A percentile compares a stretch with the other conserved stretches of the same genome.
Evolutionary conservation across 768 basidiomycete species (phyloP).

Genomic region (Tylopilus vinaceipallidus): DNA sequence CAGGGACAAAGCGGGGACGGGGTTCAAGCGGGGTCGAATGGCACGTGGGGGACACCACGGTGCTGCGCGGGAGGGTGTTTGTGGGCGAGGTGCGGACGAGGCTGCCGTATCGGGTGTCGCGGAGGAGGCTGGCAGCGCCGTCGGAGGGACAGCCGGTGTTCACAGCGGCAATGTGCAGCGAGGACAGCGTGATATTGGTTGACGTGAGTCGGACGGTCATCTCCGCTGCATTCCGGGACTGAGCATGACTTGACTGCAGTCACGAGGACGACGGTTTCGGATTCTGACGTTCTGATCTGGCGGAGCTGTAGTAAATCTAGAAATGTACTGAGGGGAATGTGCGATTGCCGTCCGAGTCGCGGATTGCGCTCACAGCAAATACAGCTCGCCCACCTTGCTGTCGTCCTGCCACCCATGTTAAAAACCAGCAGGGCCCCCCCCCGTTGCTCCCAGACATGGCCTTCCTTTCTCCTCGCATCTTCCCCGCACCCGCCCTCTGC

Average conservation of each 20-base stretch:
- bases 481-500: constrained; percentile 29
- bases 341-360: constrained; percentile 25
- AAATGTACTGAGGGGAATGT: constrained; percentile 17
- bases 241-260: constrained; percentile 12
- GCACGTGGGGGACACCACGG: constrained; percentile 26
- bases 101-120: constrained; percentile 45
- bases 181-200: constrained; percentile 54
- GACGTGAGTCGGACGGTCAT: constrained; percentile 33
- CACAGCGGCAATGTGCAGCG: constrained; percentile 48
- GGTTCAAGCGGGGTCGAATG: constrained; percentile 17
- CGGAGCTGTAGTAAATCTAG: no score
- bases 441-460: constrained; percentile 15
- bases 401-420: constrained; percentile 18
- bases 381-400: constrained; percentile 24
- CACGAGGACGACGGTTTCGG: constrained; percentile 25
- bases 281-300: constrained; percentile 32
- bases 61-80: constrained; percentile 38
- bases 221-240: not conserved
- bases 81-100: constrained; percentile 39
- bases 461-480: constrained; percentile 27
- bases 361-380: constrained; percentile 28
- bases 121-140: constrained; percentile 18
- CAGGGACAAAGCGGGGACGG: constrained; percentile 26
- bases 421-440: constrained; percentile 7
- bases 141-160: constrained; percentile 10